These are phyloP conservation scores for Graphilbum ipis-grandicollis DNA, from an alignment of 2,329 filamentous ascomycete species.

Conservation along the genomic window DNA sequence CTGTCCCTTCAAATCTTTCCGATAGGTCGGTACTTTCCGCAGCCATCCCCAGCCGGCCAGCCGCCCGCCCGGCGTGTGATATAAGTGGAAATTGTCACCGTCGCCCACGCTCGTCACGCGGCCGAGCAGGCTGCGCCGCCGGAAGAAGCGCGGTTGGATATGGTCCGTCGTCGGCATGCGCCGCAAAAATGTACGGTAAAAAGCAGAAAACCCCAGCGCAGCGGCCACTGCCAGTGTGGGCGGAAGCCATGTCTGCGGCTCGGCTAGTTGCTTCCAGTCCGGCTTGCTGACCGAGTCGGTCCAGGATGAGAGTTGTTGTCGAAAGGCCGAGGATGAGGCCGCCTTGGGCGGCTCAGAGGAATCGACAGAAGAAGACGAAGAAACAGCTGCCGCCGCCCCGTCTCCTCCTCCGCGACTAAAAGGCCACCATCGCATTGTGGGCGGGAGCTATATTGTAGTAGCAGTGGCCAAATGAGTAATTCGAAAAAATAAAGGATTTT, in stretches of 20 bases:
- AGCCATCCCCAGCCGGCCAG: constrained; percentile 87
- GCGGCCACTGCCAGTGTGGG: constrained; percentile 36
- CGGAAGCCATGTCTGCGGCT: constrained; percentile 34
- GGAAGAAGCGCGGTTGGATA: constrained; percentile 59
- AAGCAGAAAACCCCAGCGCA: constrained; percentile 31
- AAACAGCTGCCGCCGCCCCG: neutral
- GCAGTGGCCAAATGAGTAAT: neutral
- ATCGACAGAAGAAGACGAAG: neutral
- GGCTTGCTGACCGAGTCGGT: constrained; percentile 23
- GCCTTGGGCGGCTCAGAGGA: neutral
- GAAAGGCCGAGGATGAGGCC: neutral
- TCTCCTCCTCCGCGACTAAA: constrained; percentile 2
- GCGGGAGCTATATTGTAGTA: neutral
- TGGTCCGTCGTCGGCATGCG: constrained; percentile 65
- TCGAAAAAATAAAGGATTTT: neutral
- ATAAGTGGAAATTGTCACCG: constrained; percentile 89
- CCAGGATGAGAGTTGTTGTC: constrained; percentile 16
- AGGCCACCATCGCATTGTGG: constrained; percentile 8
- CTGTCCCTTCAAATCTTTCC: constrained; percentile 46
- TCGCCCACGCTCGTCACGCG: constrained; percentile 88
- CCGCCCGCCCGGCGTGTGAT: constrained; percentile 83
- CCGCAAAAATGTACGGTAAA: constrained; percentile 65
- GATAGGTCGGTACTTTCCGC: constrained; percentile 52
- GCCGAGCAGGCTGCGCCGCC: constrained; percentile 62
- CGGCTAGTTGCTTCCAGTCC: constrained; percentile 36